A percentile compares a stretch with the other conserved stretches of the same genome.
phyloP scores from a whole-genome alignment of 2,329 filamentous ascomycete species.

The Neopestalotiopsis sp. region DNA sequence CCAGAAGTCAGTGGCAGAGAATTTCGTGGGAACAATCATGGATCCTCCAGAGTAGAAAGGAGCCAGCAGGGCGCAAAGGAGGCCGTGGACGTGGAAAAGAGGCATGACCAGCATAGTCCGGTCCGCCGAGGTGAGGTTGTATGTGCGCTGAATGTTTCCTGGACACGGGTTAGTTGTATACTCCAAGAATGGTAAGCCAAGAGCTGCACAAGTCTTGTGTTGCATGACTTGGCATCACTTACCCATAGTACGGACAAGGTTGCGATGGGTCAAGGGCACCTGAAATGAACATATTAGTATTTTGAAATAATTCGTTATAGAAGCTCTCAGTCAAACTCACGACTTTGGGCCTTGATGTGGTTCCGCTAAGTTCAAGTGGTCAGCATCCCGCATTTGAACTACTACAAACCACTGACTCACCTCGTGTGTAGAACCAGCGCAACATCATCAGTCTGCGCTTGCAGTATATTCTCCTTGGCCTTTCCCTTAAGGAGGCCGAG shows the following conservation, averaged over 20 bases:
- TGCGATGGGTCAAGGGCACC: constrained; percentile 80
- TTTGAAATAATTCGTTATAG: neutral
- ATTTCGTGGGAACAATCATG: constrained; percentile 77
- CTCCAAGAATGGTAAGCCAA: constrained; percentile 8
- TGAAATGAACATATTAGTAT: constrained; percentile 29
- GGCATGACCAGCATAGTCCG: constrained; percentile 90
- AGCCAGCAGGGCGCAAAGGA: constrained; percentile 81
- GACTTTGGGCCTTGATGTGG: constrained; percentile 84
- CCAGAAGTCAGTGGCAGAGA: constrained; percentile 87
- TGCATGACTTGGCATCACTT: constrained; percentile 31
- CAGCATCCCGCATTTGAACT: constrained; percentile 22
- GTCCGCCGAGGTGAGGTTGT: constrained; percentile 71
- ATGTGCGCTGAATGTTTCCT: constrained; percentile 81
- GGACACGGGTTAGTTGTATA: constrained; percentile 1
- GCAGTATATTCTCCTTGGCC: constrained; percentile 43
- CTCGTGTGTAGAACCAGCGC: constrained; percentile 83
- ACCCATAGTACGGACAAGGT: constrained; percentile 82
- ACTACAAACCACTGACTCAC: constrained; percentile 28
- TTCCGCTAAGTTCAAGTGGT: constrained; percentile 58
- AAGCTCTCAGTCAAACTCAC: constrained; percentile 47
- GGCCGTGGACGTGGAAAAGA: constrained; percentile 88
- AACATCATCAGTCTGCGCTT: constrained; percentile 74
- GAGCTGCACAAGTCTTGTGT: neutral
- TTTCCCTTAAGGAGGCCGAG: constrained; percentile 65
- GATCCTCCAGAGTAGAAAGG: constrained; percentile 78